Conservation (phyloP, 495 filamentous ascomycete genomes). For the Podospora anserina region DNA sequence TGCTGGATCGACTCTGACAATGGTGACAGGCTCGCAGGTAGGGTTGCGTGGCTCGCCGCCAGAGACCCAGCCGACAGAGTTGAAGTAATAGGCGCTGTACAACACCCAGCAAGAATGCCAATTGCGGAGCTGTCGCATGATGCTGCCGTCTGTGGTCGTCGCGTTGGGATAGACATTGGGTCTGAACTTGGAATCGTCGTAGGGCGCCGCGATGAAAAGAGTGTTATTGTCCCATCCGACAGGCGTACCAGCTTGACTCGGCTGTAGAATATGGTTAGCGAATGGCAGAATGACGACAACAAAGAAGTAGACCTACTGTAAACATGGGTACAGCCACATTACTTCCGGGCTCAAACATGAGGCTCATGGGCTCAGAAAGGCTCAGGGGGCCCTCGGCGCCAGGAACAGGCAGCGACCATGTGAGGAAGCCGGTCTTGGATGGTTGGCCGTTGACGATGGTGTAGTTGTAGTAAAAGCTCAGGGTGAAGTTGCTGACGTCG, state of each 20-base stretch:
- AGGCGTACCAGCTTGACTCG: constrained; percentile 23
- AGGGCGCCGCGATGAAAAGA: constrained; percentile 45
- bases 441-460: constrained; percentile 32
- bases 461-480: constrained; percentile 34
- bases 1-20: constrained; percentile 24
- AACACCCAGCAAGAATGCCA: constrained; percentile 55
- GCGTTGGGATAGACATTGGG: constrained; percentile 21
- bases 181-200: constrained; percentile 41
- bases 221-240: constrained; percentile 47
- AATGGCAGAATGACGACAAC: not conserved
- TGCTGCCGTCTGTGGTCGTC: constrained; percentile 3
- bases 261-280: constrained; percentile 29
- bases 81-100: constrained; percentile 50
- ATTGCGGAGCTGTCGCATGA: constrained; percentile 31
- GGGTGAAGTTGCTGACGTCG: constrained; percentile 14
- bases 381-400: constrained; percentile 25
- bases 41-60: constrained; percentile 51
- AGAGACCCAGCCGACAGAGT: constrained; percentile 50
- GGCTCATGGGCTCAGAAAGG: constrained; percentile 37
- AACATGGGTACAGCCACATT: constrained; percentile 51
- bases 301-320: constrained; percentile 12
- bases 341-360: constrained; percentile 42
- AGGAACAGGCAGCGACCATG: constrained; percentile 38
- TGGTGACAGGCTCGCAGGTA: constrained; percentile 49
- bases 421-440: constrained; percentile 34